A percentile compares a stretch with the other conserved stretches of the same genome.
Evolutionary conservation across 179 eudicot genomes (phyloP).

Genomic region (Beta lomatogona): DNA sequence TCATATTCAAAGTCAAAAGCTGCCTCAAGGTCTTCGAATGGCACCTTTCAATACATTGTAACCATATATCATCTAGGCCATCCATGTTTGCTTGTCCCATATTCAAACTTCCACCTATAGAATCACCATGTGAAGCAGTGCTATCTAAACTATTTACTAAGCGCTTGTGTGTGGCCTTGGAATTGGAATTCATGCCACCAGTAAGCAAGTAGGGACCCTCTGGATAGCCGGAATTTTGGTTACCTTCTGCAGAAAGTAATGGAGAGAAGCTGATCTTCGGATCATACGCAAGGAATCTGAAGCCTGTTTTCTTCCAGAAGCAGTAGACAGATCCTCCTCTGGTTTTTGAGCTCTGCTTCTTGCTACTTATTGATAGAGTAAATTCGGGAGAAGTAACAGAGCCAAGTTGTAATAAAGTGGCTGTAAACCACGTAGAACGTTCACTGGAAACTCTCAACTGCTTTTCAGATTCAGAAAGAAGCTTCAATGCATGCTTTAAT

Average conservation of each 20-base stretch:
- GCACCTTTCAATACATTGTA: conserved; percentile 80
- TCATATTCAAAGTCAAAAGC: conserved; percentile 73
- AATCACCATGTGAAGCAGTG: conserved; percentile 37
- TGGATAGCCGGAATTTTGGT: too few species aligned
- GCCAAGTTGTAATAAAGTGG: conserved; percentile 95
- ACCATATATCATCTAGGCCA: conserved; percentile 73
- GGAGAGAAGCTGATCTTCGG: too few species aligned
- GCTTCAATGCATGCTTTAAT: conserved; percentile 82
- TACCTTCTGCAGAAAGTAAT: too few species aligned
- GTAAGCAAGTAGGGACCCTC: too few species aligned
- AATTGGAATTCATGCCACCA: conserved; percentile 37
- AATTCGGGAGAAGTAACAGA: conserved; percentile 73
- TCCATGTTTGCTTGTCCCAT: conserved; percentile 42
- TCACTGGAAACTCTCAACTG: conserved; percentile 92
- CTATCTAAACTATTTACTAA: conserved; percentile 42
- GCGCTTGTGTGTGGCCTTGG: conserved; percentile 49
- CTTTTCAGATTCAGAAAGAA: conserved; percentile 97
- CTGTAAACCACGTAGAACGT: conserved; percentile 98
- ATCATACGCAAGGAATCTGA: too few species aligned
- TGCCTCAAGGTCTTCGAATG: conserved; percentile 86
- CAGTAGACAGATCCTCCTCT: conserved; percentile 71
- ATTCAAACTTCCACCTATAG: conserved; percentile 29
- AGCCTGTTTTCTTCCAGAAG: too few species aligned
- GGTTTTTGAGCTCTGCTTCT: conserved; percentile 76
- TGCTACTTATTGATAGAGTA: conserved; percentile 84